Evolutionary conservation across 2,329 filamentous ascomycete genomes (phyloP).

Genomic region (Colletotrichum costaricense): DNA sequence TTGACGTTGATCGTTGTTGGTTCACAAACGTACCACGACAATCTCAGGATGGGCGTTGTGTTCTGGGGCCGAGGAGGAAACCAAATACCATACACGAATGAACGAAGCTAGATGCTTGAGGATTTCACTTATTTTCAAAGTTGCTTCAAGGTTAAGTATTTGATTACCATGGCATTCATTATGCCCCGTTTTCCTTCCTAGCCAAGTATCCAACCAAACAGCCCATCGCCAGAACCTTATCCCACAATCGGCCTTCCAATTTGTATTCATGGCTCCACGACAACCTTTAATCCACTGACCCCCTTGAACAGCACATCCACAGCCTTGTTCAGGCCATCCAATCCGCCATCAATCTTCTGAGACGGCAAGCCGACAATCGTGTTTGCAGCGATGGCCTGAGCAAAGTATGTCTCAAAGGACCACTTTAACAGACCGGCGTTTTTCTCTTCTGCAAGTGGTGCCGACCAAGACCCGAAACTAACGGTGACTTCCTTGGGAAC

Average conservation of each 20-base stretch:
- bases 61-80: neutral
- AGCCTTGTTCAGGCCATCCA: conserved; percentile 9
- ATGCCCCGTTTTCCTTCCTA: neutral
- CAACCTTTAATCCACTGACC: conserved; percentile 22
- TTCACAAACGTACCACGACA: neutral
- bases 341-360: conserved; percentile 4
- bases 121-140: neutral
- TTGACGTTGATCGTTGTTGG: neutral
- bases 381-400: conserved; percentile 2
- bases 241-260: neutral
- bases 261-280: conserved; percentile 1
- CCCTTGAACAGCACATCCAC: conserved; percentile 16
- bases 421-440: conserved; percentile 10
- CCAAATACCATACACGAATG: neutral
- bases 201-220: no score
- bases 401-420: conserved; percentile 15
- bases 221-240: no score
- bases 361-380: neutral
- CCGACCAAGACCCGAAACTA: neutral
- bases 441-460: neutral
- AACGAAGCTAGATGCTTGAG: neutral
- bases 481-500: conserved; percentile 10
- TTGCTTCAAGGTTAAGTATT: neutral
- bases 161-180: neutral
- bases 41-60: neutral